A percentile compares a stretch with the other conserved stretches of the same genome.
These are phyloP conservation scores for Sugiyamaella paludigena DNA, from an alignment of 1,139 yeast species.

Conservation along the genomic window DNA sequence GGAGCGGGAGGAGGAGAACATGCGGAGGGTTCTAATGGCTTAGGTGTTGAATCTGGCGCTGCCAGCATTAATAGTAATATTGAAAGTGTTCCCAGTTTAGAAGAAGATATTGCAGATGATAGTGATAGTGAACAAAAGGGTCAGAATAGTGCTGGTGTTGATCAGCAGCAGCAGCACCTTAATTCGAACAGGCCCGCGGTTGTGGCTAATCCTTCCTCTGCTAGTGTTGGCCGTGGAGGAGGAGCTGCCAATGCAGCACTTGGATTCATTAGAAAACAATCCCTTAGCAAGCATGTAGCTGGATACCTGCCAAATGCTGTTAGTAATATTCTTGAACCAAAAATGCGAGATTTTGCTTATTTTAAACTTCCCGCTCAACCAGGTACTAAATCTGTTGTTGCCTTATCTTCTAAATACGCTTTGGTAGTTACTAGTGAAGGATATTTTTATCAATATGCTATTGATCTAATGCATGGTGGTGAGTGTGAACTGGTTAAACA, in stretches of 20 bases:
- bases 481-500: conserved; percentile 82
- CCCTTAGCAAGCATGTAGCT: conserved; percentile 68
- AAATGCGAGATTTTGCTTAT: conserved; percentile 84
- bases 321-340: conserved; percentile 84
- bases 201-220: not conserved
- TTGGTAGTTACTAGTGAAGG: conserved; percentile 89
- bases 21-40: not conserved
- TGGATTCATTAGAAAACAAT: conserved; percentile 9
- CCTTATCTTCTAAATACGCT: conserved; percentile 56
- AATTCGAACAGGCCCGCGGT: no score
- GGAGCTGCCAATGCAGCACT: conserved; percentile 6
- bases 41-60: not conserved
- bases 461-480: conserved; percentile 89
- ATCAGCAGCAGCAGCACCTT: not conserved
- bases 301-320: conserved; percentile 81
- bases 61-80: not conserved
- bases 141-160: not conserved
- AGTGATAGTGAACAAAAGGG: conserved; percentile 2
- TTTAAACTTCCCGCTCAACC: conserved; percentile 63
- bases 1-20: not conserved
- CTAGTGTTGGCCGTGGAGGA: not conserved
- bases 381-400: conserved; percentile 40
- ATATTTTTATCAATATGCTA: conserved; percentile 74
- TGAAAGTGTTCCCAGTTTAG: not conserved
- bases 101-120: conserved; percentile 1